Evolutionary conservation across 192 early-diverging fungal species (phyloP).

Genomic region (Entomortierella lignicola): DNA sequence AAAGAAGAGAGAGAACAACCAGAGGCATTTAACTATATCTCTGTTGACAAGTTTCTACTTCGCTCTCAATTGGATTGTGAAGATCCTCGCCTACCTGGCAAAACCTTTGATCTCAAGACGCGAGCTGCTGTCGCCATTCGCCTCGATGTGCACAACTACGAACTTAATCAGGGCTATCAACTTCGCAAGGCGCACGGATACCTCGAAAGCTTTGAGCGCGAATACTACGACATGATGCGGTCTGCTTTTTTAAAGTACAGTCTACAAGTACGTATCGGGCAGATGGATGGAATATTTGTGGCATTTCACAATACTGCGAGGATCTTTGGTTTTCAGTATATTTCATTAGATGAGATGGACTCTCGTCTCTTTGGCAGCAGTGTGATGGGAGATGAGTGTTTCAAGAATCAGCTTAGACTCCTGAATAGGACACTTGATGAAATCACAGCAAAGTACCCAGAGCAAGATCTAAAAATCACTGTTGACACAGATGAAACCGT

Average conservation of each 20-base stretch:
- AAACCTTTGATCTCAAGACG: conserved; percentile 94
- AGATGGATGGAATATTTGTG: conserved; percentile 96
- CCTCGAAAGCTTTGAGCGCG: conserved; percentile 87
- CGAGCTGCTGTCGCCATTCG: conserved; percentile 85
- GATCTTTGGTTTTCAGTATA: conserved; percentile 96
- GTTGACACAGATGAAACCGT: conserved; percentile 52
- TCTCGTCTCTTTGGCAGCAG: conserved; percentile 76
- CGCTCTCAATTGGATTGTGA: conserved; percentile 92
- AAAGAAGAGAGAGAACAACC: conserved; percentile 56
- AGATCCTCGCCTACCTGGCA: conserved; percentile 76
- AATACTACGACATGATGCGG: conserved; percentile 95
- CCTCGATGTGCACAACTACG: conserved; percentile 82
- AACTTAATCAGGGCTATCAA: conserved; percentile 75
- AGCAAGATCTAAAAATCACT: conserved; percentile 56
- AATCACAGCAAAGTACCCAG: conserved; percentile 66
- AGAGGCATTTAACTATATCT: conserved; percentile 78
- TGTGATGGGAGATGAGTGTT: conserved; percentile 76
- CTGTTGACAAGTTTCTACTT: conserved; percentile 77
- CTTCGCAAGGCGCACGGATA: conserved; percentile 74
- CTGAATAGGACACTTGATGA: conserved; percentile 74
- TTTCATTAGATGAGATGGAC: conserved; percentile 88
- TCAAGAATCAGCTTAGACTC: conserved; percentile 70
- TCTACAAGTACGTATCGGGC: conserved; percentile 92
- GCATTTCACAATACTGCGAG: conserved; percentile 91
- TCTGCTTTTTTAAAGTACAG: conserved; percentile 92